Conservation (phyloP, 2,329 filamentous ascomycete species). For the Coniochaeta sp. region DNA sequence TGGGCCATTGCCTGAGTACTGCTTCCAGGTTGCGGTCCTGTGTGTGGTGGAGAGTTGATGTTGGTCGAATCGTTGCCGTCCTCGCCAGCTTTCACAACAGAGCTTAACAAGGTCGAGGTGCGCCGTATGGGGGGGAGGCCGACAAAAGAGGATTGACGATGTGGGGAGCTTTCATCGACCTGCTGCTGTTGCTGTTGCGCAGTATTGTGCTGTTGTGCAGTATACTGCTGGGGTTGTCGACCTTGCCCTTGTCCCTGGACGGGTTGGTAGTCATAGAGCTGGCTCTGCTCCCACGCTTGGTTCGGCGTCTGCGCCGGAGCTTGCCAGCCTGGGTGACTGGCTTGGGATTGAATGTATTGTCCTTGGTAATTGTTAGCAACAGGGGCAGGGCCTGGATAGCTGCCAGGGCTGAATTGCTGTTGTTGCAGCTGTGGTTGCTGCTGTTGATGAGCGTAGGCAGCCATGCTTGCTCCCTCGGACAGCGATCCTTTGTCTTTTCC, state of each 20-base stretch:
- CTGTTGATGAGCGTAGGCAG: slow-evolving; percentile 15
- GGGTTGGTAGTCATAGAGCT: background rate
- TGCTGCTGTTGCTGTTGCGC: slow-evolving; percentile 7
- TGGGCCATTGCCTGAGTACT: background rate
- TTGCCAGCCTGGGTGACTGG: background rate
- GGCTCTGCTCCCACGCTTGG: slow-evolving; percentile 1
- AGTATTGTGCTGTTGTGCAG: background rate
- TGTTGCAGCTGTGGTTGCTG: slow-evolving; percentile 4
- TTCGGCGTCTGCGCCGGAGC: background rate
- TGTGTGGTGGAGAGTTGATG: background rate
- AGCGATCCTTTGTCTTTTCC: background rate
- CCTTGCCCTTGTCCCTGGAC: background rate
- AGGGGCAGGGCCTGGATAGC: background rate
- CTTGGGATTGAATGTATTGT: background rate
- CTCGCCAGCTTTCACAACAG: slow-evolving; percentile 21
- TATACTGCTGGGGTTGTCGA: background rate
- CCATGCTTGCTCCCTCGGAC: slow-evolving; percentile 9
- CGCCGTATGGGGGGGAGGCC: slow-evolving; percentile 52
- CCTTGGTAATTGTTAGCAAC: background rate
- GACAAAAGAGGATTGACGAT: slow-evolving; percentile 43
- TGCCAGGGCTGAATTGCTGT: background rate
- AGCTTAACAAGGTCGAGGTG: slow-evolving; percentile 46
- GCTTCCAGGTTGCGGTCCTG: background rate
- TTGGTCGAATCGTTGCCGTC: slow-evolving; percentile 3
- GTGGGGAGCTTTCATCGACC: slow-evolving; percentile 19